Base-by-base conservation (phyloP, 495 filamentous ascomycete genomes). In the Haplographium delicatum region DNA sequence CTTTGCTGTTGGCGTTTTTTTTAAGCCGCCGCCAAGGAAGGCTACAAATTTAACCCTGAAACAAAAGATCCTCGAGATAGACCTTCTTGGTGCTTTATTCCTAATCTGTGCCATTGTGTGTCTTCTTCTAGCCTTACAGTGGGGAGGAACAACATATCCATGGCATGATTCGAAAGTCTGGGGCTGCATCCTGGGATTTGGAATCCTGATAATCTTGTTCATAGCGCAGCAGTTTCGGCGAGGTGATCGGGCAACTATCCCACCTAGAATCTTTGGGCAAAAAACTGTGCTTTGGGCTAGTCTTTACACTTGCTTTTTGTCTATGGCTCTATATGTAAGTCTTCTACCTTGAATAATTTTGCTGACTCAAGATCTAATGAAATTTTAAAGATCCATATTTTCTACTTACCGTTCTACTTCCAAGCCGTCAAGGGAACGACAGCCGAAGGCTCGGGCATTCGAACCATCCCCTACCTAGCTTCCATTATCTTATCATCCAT, bases 321-420 rank as follows among this genome's bases (percentile, higher is more conserved):
- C 27, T 73, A 75, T 31, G 66, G 76, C 0, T 84, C 33, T 60
- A 34, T 56, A 56, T 30, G 53, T 57, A 49, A 48, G 54, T 86
- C 67, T 79, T 89, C 49, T 65, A 83, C 16, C 2, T n/a, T n/a
- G n/a, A n/a, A n/a, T n/a, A n/a, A n/a, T n/a, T n/a, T n/a, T n/a
- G n/a, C n/a, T n/a, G n/a, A n/a, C n/a, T n/a, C n/a, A n/a, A n/a
- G n/a, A n/a, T n/a, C 40, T 39, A 27, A 50, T 25, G 13, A 23
- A 4, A 15, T 4, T 4, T n/a, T 40, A 6, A 15, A 48, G 44
- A 37, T 34, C 8, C 65, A 81, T 6, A 64, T 81, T 16, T 83
- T 80, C 61, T 84, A 78, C 50, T 64, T 85, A 3, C 80, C 81
- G 19, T 76, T 84, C 49, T 86, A 81, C 57, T 85, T 83, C 59